phyloP scores from a whole-genome alignment of 306 rosid genomes.

The Rosa lucieae region DNA sequence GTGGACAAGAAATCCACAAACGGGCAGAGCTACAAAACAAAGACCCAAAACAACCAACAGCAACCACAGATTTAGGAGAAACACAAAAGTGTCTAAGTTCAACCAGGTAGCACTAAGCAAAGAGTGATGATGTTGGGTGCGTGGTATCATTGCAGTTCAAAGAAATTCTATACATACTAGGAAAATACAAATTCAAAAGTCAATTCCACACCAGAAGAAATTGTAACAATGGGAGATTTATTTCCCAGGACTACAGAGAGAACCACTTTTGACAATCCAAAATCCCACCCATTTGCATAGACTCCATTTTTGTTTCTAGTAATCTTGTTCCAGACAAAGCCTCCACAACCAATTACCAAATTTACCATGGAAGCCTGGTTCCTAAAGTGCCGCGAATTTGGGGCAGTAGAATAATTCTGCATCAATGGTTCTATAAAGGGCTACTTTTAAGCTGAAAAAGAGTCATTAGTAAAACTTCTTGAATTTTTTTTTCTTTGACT shows the following conservation, averaged over 20 bases:
- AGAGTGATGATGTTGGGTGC: background rate
- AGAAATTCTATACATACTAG: background rate
- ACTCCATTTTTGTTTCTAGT: no score
- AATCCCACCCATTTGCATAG: background rate
- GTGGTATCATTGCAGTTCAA: background rate
- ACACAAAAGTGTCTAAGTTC: background rate
- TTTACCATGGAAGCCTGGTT: no score
- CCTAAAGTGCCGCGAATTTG: no score
- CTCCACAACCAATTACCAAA: no score
- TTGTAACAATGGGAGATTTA: background rate
- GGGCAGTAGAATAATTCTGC: no score
- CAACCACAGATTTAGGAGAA: background rate
- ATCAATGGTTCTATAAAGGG: no score
- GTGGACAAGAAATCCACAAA: background rate
- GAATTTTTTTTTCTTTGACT: background rate
- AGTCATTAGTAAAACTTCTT: background rate
- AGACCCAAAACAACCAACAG: background rate
- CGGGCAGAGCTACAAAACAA: background rate
- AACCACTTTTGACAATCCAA: background rate
- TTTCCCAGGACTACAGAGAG: background rate
- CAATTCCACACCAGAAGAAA: background rate
- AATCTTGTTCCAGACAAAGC: no score
- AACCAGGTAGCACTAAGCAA: background rate
- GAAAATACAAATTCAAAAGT: background rate
- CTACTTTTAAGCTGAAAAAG: background rate